These are phyloP conservation scores for Alternaria dauci DNA, from an alignment of 2,329 filamentous ascomycete genomes.

Conservation along the genomic window DNA sequence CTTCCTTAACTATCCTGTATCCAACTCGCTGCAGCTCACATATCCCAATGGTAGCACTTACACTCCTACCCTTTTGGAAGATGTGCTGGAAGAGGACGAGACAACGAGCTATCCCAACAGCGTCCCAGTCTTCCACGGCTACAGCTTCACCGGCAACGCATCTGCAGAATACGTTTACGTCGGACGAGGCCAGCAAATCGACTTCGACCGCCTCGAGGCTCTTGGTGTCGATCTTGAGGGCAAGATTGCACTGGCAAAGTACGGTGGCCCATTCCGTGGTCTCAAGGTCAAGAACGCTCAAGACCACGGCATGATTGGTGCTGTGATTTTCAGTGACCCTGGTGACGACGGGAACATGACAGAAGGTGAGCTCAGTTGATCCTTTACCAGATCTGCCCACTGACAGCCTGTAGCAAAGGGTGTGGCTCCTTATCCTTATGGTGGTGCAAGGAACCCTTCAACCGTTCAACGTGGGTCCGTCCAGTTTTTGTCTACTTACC, in stretches of 20 bases:
- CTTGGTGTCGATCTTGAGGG: constrained; percentile 56
- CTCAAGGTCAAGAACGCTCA: constrained; percentile 60
- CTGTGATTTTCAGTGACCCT: constrained; percentile 58
- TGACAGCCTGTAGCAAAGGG: constrained; percentile 49
- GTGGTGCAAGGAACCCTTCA: constrained; percentile 57
- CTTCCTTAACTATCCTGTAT: constrained; percentile 51
- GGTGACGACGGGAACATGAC: constrained; percentile 59
- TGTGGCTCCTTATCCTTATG: constrained; percentile 53
- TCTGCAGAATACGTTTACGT: constrained; percentile 60
- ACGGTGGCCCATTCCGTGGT: constrained; percentile 57
- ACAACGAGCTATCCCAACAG: constrained; percentile 51
- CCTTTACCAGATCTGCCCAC: neutral
- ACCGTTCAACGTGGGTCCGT: constrained; percentile 58
- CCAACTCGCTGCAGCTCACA: constrained; percentile 44
- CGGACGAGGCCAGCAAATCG: constrained; percentile 53
- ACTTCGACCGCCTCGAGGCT: constrained; percentile 55
- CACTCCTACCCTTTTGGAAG: constrained; percentile 43
- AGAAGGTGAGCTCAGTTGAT: constrained; percentile 25
- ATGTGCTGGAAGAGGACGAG: constrained; percentile 44
- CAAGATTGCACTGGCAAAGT: constrained; percentile 59
- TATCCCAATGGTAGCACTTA: constrained; percentile 48
- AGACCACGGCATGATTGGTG: constrained; percentile 55
- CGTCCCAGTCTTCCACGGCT: constrained; percentile 59
- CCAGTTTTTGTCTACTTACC: constrained; percentile 69
- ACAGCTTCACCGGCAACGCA: constrained; percentile 57